A percentile compares a stretch with the other conserved stretches of the same genome.
Evolutionary conservation across 805 yeast genomes (phyloP).

Genomic region (Brettanomyces anomalus): DNA sequence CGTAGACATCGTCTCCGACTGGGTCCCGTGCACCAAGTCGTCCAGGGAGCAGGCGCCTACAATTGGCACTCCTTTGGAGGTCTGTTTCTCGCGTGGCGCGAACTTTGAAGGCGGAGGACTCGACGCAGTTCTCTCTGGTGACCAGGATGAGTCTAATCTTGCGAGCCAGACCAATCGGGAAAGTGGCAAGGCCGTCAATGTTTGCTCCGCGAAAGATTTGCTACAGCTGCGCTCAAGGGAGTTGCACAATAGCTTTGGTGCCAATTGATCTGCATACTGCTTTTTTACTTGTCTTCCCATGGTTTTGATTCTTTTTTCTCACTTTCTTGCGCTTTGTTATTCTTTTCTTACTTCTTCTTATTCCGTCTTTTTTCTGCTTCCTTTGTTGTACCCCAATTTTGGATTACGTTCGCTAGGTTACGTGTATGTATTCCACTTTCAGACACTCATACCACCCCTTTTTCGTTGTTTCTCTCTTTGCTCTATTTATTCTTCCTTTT

Average conservation of each 20-base stretch:
- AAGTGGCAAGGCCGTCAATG: slow-evolving; percentile 10
- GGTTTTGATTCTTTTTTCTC: too few relatives aligned
- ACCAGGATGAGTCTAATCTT: neutral
- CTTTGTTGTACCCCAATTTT: too few relatives aligned
- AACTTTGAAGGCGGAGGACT: neutral
- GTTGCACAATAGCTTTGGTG: slow-evolving; percentile 6
- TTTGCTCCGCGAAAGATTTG: slow-evolving; percentile 21
- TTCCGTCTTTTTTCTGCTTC: neutral
- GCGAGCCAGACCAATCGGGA: slow-evolving; percentile 16
- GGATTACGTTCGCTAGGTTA: neutral
- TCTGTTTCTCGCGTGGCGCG: slow-evolving; percentile 1
- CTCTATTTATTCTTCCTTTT: neutral
- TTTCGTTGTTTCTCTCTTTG: neutral
- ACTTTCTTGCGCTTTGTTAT: neutral
- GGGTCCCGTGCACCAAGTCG: slow-evolving; percentile 5
- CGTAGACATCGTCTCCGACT: slow-evolving; percentile 8
- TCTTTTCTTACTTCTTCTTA: neutral
- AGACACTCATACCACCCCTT: too few relatives aligned
- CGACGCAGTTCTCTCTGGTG: neutral
- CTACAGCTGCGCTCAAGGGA: slow-evolving; percentile 15
- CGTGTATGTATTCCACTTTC: too few relatives aligned
- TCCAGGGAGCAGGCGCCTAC: neutral
- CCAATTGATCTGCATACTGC: too few relatives aligned
- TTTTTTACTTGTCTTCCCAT: too few relatives aligned
- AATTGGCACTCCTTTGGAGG: neutral